Conservation (phyloP, 2,329 filamentous ascomycete genomes). For the Scedosporium boydii region DNA sequence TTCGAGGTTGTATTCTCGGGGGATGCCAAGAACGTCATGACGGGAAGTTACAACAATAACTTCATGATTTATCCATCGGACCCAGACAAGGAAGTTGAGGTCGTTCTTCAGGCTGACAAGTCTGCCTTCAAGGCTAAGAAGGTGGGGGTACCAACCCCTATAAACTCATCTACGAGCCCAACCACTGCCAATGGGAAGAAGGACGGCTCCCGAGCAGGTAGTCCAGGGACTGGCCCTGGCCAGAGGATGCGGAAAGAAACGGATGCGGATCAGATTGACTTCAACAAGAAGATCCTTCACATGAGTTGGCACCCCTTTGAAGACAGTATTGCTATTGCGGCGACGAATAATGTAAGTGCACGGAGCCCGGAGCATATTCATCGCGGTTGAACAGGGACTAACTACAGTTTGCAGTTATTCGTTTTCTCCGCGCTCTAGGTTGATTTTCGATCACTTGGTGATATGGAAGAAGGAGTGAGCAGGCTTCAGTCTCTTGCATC, state of each 20-base stretch:
- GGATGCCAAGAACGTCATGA: constrained; percentile 98
- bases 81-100: constrained; percentile 90
- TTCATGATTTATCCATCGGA: constrained; percentile 99
- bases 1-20: constrained; percentile 99
- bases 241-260: constrained; percentile 98
- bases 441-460: not conserved
- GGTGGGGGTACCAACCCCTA: constrained; percentile 93
- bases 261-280: constrained; percentile 98
- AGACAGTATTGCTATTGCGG: constrained; percentile 98
- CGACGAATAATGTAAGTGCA: constrained; percentile 90
- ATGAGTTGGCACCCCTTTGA: constrained; percentile 99
- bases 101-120: constrained; percentile 96
- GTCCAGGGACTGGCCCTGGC: constrained; percentile 68
- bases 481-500: no score
- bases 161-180: constrained; percentile 72
- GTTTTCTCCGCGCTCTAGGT: constrained; percentile 66
- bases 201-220: constrained; percentile 76
- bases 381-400: constrained; percentile 10
- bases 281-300: constrained; percentile 99
- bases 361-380: not conserved
- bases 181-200: constrained; percentile 72
- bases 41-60: constrained; percentile 99
- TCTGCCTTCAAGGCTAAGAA: constrained; percentile 99
- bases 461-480: no score
- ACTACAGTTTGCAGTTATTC: constrained; percentile 47